Conservation (phyloP, 1,284 basidiomycete genomes). For the Cutaneotrichosporon spelunceum region DNA sequence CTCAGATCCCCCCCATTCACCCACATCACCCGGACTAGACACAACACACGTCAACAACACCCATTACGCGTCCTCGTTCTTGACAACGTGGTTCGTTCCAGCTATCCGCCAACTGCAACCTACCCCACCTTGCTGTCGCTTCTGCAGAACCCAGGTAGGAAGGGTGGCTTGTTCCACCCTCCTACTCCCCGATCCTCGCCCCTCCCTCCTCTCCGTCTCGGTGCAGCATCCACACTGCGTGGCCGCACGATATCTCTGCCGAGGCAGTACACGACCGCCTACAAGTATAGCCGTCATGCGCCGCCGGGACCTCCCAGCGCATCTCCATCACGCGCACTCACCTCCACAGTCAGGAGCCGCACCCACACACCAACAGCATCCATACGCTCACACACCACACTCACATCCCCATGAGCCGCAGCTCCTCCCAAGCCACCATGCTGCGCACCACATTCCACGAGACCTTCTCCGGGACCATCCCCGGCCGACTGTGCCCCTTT, state of each 20-base stretch:
- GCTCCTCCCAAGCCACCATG: background rate
- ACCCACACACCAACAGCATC: background rate
- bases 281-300: background rate
- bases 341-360: background rate
- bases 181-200: background rate
- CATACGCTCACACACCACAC: background rate
- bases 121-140: background rate
- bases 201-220: background rate
- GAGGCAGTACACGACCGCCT: background rate
- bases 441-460: background rate
- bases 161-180: constrained; percentile 1
- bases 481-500: background rate
- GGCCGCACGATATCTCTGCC: background rate
- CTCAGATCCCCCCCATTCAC: background rate
- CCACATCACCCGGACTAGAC: background rate
- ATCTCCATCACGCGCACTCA: background rate
- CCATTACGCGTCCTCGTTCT: background rate
- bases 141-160: background rate
- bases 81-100: background rate
- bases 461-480: background rate
- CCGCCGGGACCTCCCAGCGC: background rate
- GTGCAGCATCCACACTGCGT: background rate
- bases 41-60: background rate
- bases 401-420: background rate
- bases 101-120: background rate